Evolutionary conservation across 2,329 filamentous ascomycete species (phyloP).

Genomic region (Pseudonectria foliicola): DNA sequence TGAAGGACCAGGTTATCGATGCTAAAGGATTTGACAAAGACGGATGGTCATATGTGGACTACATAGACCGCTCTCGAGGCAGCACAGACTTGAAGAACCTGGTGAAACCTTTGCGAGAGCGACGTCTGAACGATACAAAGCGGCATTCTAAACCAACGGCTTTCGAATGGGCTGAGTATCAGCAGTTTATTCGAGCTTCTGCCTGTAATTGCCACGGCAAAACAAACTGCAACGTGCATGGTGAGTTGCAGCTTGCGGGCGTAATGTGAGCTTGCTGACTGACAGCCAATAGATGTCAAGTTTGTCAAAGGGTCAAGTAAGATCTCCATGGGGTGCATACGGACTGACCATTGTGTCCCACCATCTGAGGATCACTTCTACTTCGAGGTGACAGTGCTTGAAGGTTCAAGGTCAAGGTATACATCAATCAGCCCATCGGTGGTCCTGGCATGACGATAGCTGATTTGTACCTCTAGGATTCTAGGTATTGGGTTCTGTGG

Average conservation of each 20-base stretch:
- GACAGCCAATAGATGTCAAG: background rate
- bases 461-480: slow-evolving; percentile 3
- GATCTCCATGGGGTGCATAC: background rate
- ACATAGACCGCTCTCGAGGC: slow-evolving; percentile 1
- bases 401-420: slow-evolving; percentile 1
- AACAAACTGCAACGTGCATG: background rate
- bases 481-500: slow-evolving; percentile 5
- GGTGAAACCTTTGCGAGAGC: slow-evolving; percentile 1
- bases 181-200: background rate
- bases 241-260: slow-evolving; percentile 1
- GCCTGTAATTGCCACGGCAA: background rate
- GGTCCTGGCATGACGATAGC: background rate
- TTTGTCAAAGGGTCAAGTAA: slow-evolving; percentile 1
- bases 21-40: slow-evolving; percentile 1
- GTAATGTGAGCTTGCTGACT: too few relatives aligned
- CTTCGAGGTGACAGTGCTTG: slow-evolving; percentile 2
- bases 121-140: background rate
- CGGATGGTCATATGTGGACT: slow-evolving; percentile 3
- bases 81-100: background rate
- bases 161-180: background rate
- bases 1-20: slow-evolving; percentile 1
- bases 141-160: background rate
- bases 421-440: background rate
- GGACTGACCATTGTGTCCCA: slow-evolving; percentile 1
- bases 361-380: slow-evolving; percentile 2